Percentiles rank a stretch among this genome's conserved stretches.
These are phyloP conservation scores for Dalbergia oliveri DNA, from an alignment of 306 rosid genomes.

Conservation along the genomic window DNA sequence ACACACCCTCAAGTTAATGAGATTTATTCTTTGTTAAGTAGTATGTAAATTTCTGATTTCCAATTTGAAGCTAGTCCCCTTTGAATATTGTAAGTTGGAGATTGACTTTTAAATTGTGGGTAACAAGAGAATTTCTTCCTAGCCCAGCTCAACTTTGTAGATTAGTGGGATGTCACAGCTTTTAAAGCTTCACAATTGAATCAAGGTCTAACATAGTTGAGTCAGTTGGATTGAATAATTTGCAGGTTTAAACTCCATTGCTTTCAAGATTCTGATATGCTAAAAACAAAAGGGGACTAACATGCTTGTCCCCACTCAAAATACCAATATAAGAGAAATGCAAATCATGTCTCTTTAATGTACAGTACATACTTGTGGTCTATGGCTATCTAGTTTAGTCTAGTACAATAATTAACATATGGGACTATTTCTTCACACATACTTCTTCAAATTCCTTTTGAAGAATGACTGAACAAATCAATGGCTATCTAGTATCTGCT, in stretches of 20 bases:
- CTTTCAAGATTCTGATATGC: too few species aligned
- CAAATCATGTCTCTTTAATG: neutral
- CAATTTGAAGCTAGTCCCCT: slow-evolving; percentile 17
- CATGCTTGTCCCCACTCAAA: neutral
- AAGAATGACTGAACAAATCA: neutral
- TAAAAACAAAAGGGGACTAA: neutral
- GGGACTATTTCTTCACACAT: neutral
- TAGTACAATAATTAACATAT: neutral
- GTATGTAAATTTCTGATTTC: slow-evolving; percentile 52
- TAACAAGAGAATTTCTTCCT: neutral
- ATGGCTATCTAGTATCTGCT: neutral
- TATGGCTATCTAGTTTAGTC: too few species aligned
- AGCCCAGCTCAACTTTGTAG: neutral
- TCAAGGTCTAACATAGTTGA: neutral
- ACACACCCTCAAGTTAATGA: slow-evolving; percentile 68
- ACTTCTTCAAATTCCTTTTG: neutral
- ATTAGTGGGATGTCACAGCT: neutral
- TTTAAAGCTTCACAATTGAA: neutral
- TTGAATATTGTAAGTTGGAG: slow-evolving; percentile 37
- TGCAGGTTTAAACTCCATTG: too few species aligned
- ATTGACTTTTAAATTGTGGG: neutral
- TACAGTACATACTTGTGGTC: neutral
- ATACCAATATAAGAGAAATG: neutral
- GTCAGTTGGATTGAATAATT: too few species aligned
- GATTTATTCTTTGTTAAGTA: slow-evolving; percentile 68